A percentile compares a stretch with the other conserved stretches of the same genome.
Conservation (phyloP, 768 basidiomycete genomes). For the Lactarius sp. region DNA sequence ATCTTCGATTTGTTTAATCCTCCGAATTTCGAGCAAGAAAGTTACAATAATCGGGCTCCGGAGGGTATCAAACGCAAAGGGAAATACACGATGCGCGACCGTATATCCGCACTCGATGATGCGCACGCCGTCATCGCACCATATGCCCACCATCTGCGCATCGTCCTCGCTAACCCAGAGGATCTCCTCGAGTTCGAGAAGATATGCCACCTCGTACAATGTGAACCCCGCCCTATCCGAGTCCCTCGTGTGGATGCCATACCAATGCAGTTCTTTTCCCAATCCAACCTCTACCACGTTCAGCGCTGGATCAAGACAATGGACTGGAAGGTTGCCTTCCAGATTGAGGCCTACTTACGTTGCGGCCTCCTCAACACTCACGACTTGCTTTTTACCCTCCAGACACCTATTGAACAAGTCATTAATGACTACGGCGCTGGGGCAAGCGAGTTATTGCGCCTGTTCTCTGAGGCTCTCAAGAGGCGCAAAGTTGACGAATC, state of each 20-base stretch:
- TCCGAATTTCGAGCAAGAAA: slow-evolving; percentile 55
- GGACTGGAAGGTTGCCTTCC: no score
- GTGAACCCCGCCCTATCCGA: slow-evolving; percentile 30
- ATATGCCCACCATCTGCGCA: slow-evolving; percentile 66
- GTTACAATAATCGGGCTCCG: slow-evolving; percentile 50
- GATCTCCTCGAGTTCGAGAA: slow-evolving; percentile 49
- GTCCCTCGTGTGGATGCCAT: slow-evolving; percentile 44
- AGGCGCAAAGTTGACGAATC: no score
- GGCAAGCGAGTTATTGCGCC: no score
- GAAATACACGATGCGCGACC: slow-evolving; percentile 44
- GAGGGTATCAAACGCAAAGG: slow-evolving; percentile 36
- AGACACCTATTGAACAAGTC: no score
- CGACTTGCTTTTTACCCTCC: no score
- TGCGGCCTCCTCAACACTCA: no score
- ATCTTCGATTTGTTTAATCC: slow-evolving; percentile 36
- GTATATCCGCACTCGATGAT: slow-evolving; percentile 54
- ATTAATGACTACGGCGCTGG: no score
- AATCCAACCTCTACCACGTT: slow-evolving; percentile 44
- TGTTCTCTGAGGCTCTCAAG: no score
- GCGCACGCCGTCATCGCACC: slow-evolving; percentile 57
- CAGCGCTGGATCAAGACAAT: no score
- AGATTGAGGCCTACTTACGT: no score
- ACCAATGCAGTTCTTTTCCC: slow-evolving; percentile 46
- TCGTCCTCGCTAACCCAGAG: slow-evolving; percentile 49
- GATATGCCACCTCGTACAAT: slow-evolving; percentile 50